Evolutionary conservation across 306 rosid species (phyloP).

Genomic region (Lablab purpureus): DNA sequence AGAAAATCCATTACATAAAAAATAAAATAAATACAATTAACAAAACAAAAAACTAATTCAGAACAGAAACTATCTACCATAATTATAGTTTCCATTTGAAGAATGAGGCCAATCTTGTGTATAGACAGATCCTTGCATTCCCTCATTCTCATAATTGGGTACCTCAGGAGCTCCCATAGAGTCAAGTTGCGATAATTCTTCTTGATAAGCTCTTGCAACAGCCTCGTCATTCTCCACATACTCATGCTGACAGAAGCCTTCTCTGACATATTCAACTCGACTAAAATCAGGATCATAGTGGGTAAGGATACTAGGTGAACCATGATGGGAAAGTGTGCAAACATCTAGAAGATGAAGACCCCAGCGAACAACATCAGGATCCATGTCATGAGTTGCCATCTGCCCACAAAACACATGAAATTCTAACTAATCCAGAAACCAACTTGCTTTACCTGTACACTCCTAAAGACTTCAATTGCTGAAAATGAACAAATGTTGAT

Average conservation of each 20-base stretch:
- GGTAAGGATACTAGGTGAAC: slow-evolving; percentile 58
- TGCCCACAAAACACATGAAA: slow-evolving; percentile 41
- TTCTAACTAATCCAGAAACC: slow-evolving; percentile 42
- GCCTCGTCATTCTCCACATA: slow-evolving; percentile 83
- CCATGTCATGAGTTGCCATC: slow-evolving; percentile 64
- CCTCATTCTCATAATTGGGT: slow-evolving; percentile 56
- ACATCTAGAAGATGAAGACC: slow-evolving; percentile 89
- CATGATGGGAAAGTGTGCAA: slow-evolving; percentile 69
- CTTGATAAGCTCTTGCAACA: slow-evolving; percentile 88
- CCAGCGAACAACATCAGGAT: slow-evolving; percentile 92
- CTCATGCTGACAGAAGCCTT: slow-evolving; percentile 66
- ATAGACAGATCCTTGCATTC: slow-evolving; percentile 63
- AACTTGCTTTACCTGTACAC: slow-evolving; percentile 34
- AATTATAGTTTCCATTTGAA: slow-evolving; percentile 55
- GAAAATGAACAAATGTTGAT: slow-evolving; percentile 36
- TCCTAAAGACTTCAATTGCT: slow-evolving; percentile 44
- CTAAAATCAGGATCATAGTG: slow-evolving; percentile 68
- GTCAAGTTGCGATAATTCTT: slow-evolving; percentile 73
- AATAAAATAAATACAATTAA: not conserved
- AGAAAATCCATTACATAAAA: slow-evolving; percentile 19
- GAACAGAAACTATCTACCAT: slow-evolving; percentile 51
- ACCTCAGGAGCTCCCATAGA: slow-evolving; percentile 60
- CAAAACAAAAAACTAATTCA: not conserved
- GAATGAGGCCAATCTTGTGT: slow-evolving; percentile 76
- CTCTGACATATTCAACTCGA: slow-evolving; percentile 72